These are phyloP conservation scores for Acacia confusa DNA, from an alignment of 306 rosid genomes.

Conservation along the genomic window DNA sequence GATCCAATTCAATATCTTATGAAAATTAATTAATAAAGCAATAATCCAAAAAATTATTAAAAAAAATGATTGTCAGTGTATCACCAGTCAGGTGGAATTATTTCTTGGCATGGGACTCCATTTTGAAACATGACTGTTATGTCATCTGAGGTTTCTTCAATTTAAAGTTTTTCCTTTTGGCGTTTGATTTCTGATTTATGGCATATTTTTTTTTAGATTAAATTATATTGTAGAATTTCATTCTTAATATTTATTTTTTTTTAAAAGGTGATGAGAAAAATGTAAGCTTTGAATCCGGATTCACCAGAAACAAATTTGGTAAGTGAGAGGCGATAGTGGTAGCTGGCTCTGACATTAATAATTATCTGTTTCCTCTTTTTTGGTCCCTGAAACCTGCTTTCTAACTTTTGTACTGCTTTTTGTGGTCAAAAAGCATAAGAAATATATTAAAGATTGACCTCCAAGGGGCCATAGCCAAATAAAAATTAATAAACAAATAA, in stretches of 20 bases:
- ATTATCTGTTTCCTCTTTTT: not conserved
- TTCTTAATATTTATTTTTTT: no score
- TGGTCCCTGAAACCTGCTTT: conserved; percentile 14
- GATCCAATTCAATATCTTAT: not conserved
- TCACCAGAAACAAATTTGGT: not conserved
- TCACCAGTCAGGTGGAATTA: not conserved
- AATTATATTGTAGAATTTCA: not conserved
- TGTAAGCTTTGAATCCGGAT: not conserved
- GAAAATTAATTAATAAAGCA: not conserved
- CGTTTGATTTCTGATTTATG: not conserved
- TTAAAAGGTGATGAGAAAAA: not conserved
- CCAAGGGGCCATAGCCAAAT: not conserved
- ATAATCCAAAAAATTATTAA: not conserved
- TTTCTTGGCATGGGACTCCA: not conserved
- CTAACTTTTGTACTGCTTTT: conserved; percentile 1
- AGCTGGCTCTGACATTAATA: not conserved
- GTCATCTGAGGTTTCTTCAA: not conserved
- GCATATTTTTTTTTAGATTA: not conserved
- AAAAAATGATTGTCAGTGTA: not conserved
- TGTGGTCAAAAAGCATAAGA: conserved; percentile 28
- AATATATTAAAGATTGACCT: conserved; percentile 31
- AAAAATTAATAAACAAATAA: not conserved
- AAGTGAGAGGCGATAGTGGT: not conserved
- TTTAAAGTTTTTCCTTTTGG: not conserved
- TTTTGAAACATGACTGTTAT: not conserved